Base-by-base conservation (phyloP, 176 grass and related monocot species). In the Triticum timopheevii region DNA sequence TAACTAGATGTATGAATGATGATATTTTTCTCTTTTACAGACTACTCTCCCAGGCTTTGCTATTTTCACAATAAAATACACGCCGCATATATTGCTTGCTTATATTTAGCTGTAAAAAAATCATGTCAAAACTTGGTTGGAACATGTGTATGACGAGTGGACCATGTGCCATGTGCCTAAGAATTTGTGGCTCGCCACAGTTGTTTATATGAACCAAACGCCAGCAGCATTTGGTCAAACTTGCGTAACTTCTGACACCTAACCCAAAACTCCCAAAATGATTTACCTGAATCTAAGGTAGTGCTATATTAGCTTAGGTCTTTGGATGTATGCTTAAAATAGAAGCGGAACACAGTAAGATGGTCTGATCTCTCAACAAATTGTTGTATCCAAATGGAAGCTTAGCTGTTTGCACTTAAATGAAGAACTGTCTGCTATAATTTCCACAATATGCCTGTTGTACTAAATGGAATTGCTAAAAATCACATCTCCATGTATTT, bases 1-100 rank as follows among this genome's bases (percentile, higher is more conserved):
- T 94, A 84, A 81, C 88, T 70, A 95, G 92, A 98, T 98, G 96
- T 98, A 95, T 88, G 93, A 39, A 89, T 86, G 30, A 88, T 45
- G 56, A 7, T 3, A 61, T 23, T 28, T 95, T 82, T 61, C 42
- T 90, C 66, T 81, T 83, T 64, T 82, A 12, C 50, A 82, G 39
- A 86, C 61, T 66, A 84, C 25, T 68, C 47, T 80, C 52, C 45
- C 54, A 62, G 17, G 63, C 16, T 92, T 66, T 63, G 77, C 36
- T 80, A 42, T 73, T 73, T 63, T 72, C 19, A 66, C 38, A 77
- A 73, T 24, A 54, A 65, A 87, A 50, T 58, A 20, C 6, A 85
- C 44, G 65, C 24, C 65, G 52, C 4, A 10, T 58, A 47, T 47
- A n/a, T 59, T 78, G 27, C 71, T 74, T 67, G 22, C 64, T 69